Conservation (phyloP, 805 yeast species). For the Suhomyces faveliae region DNA sequence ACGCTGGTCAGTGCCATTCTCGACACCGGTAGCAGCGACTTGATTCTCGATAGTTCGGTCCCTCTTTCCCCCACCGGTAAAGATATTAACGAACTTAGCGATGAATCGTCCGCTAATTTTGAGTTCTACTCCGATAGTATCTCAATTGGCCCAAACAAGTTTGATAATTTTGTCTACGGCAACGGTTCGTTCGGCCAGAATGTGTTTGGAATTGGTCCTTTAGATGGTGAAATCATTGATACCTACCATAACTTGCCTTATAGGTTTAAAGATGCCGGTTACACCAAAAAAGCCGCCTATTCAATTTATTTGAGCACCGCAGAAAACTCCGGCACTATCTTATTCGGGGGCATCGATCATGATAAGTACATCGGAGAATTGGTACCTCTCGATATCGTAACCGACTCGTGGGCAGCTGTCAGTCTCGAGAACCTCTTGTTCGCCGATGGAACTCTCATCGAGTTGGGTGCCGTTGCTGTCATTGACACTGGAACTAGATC, state of each 20-base stretch:
- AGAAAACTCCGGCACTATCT: slow-evolving; percentile 11
- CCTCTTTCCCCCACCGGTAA: background rate
- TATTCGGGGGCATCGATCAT: slow-evolving; percentile 17
- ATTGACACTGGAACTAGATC: slow-evolving; percentile 34
- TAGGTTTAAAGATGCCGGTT: background rate
- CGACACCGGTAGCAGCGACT: background rate
- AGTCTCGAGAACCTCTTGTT: slow-evolving; percentile 48
- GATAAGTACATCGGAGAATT: slow-evolving; percentile 9
- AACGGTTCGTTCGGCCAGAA: background rate
- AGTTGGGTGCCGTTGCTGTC: slow-evolving; percentile 21
- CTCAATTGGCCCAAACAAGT: background rate
- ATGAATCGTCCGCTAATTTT: background rate
- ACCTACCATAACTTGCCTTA: background rate
- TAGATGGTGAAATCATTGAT: background rate
- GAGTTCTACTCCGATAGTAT: background rate
- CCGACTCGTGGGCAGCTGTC: slow-evolving; percentile 36
- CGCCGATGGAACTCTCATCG: slow-evolving; percentile 29
- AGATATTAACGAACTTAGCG: background rate
- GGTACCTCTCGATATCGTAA: slow-evolving; percentile 14
- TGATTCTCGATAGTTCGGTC: background rate
- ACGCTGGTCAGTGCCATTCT: background rate
- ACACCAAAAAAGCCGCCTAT: slow-evolving; percentile 1
- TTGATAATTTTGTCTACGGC: background rate
- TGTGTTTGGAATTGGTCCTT: background rate
- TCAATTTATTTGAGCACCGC: slow-evolving; percentile 10